Base-by-base conservation (phyloP, 257 asterid species). In the Solanum megistacrolobum region DNA sequence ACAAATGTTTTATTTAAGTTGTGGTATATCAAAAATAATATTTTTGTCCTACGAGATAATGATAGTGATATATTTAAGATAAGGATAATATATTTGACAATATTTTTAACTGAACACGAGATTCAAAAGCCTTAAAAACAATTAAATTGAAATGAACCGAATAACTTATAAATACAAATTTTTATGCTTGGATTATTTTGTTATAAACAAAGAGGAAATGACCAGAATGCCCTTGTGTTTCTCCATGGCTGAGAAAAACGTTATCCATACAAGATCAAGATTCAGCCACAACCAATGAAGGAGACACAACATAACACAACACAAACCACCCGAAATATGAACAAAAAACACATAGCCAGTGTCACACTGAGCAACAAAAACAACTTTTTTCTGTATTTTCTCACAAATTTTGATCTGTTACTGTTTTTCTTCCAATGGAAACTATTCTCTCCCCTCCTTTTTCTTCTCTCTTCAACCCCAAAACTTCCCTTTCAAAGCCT, bases 391-490 rank as follows among this genome's bases (percentile, higher is more conserved):
- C 90, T 89, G 88, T 71, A 89, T 31, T 87, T 74, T 89, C 88
- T 86, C 87, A 87, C 91, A 87, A 78, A 52, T 87, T 79, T 79
- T 34, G 84, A 21, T 75, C 69, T 87, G 87, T 89, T 83, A 36
- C 21, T 46, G 34, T 38, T 69, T 69, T 31, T 32, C 88, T 74
- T 66, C 60, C 82, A 11, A 96, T 97, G 99, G 99, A 96, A 86
- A 94, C 99, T 91, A 94, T 97, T 89, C 92, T 97, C 87, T 93
- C 96, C 48, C 95, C 98, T 84, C 92, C 86, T 84, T 91, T 93
- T 90, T 89, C 90, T 91, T 96, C 96, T 16, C 92, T 91, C 60
- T 89, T 93, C 94, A 94, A 89, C 91, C 90, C 48, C 89, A 89
- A 90, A 89, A 72, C 66, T 27, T 27, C 39, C 18, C 66, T 46